Percentiles rank a stretch among this genome's conserved stretches.
Evolutionary conservation across 192 early-diverging fungal genomes (phyloP).

Genomic region (Geranomyces variabilis): DNA sequence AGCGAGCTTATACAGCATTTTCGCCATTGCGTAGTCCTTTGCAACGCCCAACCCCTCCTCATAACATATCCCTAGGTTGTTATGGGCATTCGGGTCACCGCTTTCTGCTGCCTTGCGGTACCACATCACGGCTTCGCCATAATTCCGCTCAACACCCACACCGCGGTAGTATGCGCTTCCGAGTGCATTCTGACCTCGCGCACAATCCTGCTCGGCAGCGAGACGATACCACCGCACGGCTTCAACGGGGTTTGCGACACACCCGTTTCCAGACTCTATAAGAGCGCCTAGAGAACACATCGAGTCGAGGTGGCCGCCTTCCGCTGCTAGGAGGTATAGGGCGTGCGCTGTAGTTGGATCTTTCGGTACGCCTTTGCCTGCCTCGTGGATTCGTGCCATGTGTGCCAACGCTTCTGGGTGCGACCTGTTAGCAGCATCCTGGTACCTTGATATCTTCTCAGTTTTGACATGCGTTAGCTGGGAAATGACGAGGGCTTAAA

Average conservation of each 20-base stretch:
- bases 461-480: too few species aligned
- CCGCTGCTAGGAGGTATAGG: slow-evolving; percentile 47
- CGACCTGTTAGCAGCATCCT: slow-evolving; percentile 36
- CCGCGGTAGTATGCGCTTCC: slow-evolving; percentile 53
- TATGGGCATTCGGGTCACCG: slow-evolving; percentile 50
- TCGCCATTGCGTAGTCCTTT: slow-evolving; percentile 50
- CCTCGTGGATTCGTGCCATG: slow-evolving; percentile 52
- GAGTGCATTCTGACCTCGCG: slow-evolving; percentile 49
- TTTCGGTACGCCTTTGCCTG: slow-evolving; percentile 42
- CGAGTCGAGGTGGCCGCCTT: slow-evolving; percentile 43
- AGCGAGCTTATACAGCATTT: slow-evolving; percentile 52
- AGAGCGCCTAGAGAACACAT: slow-evolving; percentile 44
- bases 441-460: slow-evolving; percentile 19
- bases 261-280: slow-evolving; percentile 21
- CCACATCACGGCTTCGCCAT: slow-evolving; percentile 48
- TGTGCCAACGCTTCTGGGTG: slow-evolving; percentile 46
- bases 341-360: slow-evolving; percentile 34
- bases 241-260: slow-evolving; percentile 18
- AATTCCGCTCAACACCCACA: slow-evolving; percentile 47
- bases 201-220: slow-evolving; percentile 37
- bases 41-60: slow-evolving; percentile 60
- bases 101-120: slow-evolving; percentile 46
- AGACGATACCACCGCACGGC: slow-evolving; percentile 44
- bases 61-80: slow-evolving; percentile 61
- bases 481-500: too few species aligned